These are phyloP conservation scores for Aciculoconidium aculeatum DNA, from an alignment of 805 yeast genomes.

Conservation along the genomic window DNA sequence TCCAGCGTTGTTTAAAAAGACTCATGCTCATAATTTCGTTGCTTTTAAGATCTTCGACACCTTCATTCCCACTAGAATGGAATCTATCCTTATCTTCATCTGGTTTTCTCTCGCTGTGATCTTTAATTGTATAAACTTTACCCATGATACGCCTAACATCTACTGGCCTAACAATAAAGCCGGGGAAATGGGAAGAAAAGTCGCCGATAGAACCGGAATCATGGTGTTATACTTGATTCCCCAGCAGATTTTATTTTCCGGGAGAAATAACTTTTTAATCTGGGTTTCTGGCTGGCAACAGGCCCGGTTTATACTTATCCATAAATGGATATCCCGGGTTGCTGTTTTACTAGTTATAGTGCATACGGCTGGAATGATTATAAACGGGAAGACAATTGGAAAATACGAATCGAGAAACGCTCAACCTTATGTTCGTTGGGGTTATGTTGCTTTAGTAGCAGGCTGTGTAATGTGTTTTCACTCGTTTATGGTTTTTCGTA, in stretches of 20 bases:
- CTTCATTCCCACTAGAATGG: conserved; percentile 51
- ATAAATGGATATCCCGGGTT: conserved; percentile 59
- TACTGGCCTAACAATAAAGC: conserved; percentile 16
- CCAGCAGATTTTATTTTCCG: conserved; percentile 55
- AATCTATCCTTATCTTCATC: conserved; percentile 35
- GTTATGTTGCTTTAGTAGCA: conserved; percentile 25
- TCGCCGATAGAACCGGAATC: conserved; percentile 53
- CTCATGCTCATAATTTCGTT: conserved; percentile 16
- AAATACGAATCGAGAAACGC: conserved; percentile 27
- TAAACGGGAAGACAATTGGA: conserved; percentile 29
- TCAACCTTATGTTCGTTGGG: conserved; percentile 27
- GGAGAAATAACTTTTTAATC: conserved; percentile 23
- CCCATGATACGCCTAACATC: conserved; percentile 20
- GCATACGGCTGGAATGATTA: conserved; percentile 37
- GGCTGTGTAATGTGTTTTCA: conserved; percentile 42
- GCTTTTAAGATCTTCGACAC: conserved; percentile 11
- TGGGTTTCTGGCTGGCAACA: conserved; percentile 29
- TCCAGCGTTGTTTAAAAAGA: conserved; percentile 28
- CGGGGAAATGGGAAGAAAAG: conserved; percentile 31
- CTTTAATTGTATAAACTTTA: conserved; percentile 20
- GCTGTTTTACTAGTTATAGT: conserved; percentile 44
- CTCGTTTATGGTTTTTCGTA: conserved; percentile 48
- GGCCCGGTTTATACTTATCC: conserved; percentile 56
- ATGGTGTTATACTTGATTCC: conserved; percentile 53
- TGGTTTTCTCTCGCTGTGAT: conserved; percentile 32